Conservation (phyloP, 2,329 filamentous ascomycete species). For the Ascomycota sp. region DNA sequence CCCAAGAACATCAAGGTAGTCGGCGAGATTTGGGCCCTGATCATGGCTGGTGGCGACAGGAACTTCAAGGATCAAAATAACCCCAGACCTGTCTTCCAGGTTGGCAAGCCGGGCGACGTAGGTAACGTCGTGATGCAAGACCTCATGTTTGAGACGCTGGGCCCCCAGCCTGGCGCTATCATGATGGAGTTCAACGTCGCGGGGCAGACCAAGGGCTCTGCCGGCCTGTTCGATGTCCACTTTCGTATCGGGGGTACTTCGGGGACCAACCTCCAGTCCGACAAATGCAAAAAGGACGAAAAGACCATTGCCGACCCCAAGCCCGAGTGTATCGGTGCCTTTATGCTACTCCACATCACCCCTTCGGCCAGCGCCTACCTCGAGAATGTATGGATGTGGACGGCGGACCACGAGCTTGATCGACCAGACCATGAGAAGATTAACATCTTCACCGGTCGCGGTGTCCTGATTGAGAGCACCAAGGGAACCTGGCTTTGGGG, state of each 20-base stretch:
- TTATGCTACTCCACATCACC: slow-evolving; percentile 47
- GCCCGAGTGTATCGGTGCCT: slow-evolving; percentile 51
- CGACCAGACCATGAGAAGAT: slow-evolving; percentile 32
- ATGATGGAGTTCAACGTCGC: slow-evolving; percentile 83
- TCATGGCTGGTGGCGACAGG: slow-evolving; percentile 56
- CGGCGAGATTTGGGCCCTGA: slow-evolving; percentile 77
- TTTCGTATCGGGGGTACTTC: slow-evolving; percentile 76
- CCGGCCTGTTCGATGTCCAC: slow-evolving; percentile 89
- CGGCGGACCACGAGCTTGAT: slow-evolving; percentile 79
- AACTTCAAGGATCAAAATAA: slow-evolving; percentile 56
- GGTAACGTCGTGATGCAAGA: slow-evolving; percentile 78
- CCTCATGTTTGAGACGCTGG: slow-evolving; percentile 66
- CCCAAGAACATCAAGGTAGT: slow-evolving; percentile 71
- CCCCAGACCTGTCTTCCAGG: slow-evolving; percentile 67
- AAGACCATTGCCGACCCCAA: slow-evolving; percentile 35
- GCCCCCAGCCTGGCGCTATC: slow-evolving; percentile 69
- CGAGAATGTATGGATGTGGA: slow-evolving; percentile 84
- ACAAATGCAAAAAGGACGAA: slow-evolving; percentile 62
- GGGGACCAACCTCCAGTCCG: slow-evolving; percentile 63
- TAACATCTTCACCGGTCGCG: slow-evolving; percentile 74
- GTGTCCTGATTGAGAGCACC: slow-evolving; percentile 55
- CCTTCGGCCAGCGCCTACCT: slow-evolving; percentile 49
- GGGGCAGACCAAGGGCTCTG: slow-evolving; percentile 42
- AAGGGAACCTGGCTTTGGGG: slow-evolving; percentile 65
- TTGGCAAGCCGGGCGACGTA: slow-evolving; percentile 56